phyloP scores from a whole-genome alignment of 805 yeast species.

The Saturnispora bothae region DNA sequence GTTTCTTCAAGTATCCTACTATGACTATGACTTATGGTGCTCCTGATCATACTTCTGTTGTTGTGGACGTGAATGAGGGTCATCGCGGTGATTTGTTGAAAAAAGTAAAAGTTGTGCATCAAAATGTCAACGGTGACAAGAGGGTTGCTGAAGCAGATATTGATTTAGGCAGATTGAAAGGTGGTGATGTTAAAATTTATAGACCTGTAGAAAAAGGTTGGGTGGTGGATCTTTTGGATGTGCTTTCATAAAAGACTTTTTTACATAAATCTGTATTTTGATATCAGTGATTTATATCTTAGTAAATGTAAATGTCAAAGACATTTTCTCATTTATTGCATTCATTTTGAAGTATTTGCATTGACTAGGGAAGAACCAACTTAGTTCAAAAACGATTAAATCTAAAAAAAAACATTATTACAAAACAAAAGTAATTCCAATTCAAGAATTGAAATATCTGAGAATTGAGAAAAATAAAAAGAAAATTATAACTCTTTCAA shows the following conservation, averaged over 20 bases:
- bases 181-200: slow-evolving; percentile 36
- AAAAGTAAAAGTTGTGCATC: slow-evolving; percentile 33
- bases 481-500: no score
- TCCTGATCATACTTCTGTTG: slow-evolving; percentile 44
- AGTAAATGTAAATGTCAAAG: no score
- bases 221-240: slow-evolving; percentile 24
- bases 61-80: slow-evolving; percentile 23
- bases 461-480: no score
- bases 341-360: no score
- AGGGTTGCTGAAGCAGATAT: slow-evolving; percentile 32
- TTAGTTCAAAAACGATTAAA: no score
- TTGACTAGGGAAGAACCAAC: no score
- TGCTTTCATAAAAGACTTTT: slow-evolving; percentile 2
- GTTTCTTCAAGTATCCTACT: slow-evolving; percentile 30
- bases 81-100: slow-evolving; percentile 19
- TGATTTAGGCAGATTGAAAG: slow-evolving; percentile 27
- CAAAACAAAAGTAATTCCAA: no score
- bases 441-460: no score
- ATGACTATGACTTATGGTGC: slow-evolving; percentile 33
- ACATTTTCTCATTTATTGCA: no score
- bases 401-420: no score
- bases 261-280: no score
- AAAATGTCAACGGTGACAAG: slow-evolving; percentile 36
- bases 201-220: slow-evolving; percentile 39
- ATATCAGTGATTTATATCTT: no score